These are phyloP conservation scores for Aureobasidium sp. DNA, from an alignment of 2,329 filamentous ascomycete species.

Conservation along the genomic window DNA sequence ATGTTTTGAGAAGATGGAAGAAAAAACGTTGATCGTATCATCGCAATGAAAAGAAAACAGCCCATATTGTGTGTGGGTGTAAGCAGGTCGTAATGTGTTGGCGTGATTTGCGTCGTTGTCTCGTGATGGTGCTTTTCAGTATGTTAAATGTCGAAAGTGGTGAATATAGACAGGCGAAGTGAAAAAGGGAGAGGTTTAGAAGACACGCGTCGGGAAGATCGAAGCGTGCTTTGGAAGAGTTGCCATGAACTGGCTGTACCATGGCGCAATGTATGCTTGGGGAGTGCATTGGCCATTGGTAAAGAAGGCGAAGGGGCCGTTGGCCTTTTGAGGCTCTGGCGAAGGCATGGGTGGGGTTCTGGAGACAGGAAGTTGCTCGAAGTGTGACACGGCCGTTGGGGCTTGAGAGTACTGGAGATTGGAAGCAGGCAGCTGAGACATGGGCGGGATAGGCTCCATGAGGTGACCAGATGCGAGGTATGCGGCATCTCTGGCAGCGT, in stretches of 20 bases:
- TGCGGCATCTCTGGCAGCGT: slow-evolving; percentile 15
- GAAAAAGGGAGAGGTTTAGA: slow-evolving; percentile 10
- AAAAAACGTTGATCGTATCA: slow-evolving; percentile 11
- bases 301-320: slow-evolving; percentile 10
- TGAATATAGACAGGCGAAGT: slow-evolving; percentile 15
- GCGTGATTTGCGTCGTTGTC: slow-evolving; percentile 9
- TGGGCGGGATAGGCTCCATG: slow-evolving; percentile 12
- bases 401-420: slow-evolving; percentile 3
- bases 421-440: slow-evolving; percentile 16
- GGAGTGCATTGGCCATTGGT: slow-evolving; percentile 15
- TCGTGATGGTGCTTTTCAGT: slow-evolving; percentile 4
- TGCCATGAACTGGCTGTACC: slow-evolving; percentile 19
- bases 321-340: slow-evolving; percentile 1
- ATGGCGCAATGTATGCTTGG: slow-evolving; percentile 17
- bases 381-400: slow-evolving; percentile 1
- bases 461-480: slow-evolving; percentile 14
- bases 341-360: slow-evolving; percentile 10
- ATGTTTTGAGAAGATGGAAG: background rate
- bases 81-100: slow-evolving; percentile 10
- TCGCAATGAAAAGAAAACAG: background rate
- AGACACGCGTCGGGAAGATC: slow-evolving; percentile 19
- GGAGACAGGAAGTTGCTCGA: slow-evolving; percentile 6
- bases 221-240: slow-evolving; percentile 18
- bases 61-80: background rate
- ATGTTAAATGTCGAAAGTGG: slow-evolving; percentile 10